These are phyloP conservation scores for Lithospermum erythrorhizon DNA, from an alignment of 257 asterid species.

Conservation along the genomic window DNA sequence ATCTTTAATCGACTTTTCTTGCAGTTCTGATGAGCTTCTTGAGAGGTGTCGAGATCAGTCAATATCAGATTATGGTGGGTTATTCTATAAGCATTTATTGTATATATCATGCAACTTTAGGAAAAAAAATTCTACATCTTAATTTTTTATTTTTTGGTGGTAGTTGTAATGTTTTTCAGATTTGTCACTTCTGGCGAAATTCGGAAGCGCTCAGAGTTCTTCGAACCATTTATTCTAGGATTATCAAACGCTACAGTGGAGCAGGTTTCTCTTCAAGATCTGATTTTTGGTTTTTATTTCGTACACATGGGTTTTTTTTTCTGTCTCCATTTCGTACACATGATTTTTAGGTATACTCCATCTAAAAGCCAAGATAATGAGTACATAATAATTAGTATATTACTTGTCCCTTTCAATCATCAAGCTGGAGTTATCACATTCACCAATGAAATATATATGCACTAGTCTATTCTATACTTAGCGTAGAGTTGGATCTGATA, in stretches of 20 bases:
- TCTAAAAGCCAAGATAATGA: too few species aligned
- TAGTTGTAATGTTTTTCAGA: slow-evolving; percentile 98
- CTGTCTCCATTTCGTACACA: background rate
- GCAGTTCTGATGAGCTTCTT: slow-evolving; percentile 81
- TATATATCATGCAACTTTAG: background rate
- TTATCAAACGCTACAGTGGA: slow-evolving; percentile 61
- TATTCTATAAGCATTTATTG: slow-evolving; percentile 3
- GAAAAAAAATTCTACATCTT: slow-evolving; percentile 9
- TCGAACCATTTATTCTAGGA: slow-evolving; percentile 84
- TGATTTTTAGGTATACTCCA: background rate
- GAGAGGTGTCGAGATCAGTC: slow-evolving; percentile 80
- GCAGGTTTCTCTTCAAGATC: slow-evolving; percentile 50
- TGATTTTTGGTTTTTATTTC: background rate
- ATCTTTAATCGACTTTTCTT: slow-evolving; percentile 4
- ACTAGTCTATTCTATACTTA: too few species aligned
- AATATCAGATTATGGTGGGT: slow-evolving; percentile 85
- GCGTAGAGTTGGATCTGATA: too few species aligned
- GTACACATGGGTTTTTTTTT: background rate
- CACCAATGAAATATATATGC: background rate
- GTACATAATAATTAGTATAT: background rate
- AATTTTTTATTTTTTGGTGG: slow-evolving; percentile 8
- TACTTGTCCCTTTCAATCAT: background rate
- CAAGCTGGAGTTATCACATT: background rate
- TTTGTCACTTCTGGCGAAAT: slow-evolving; percentile 93
- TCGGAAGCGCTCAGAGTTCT: slow-evolving; percentile 79